Percentiles rank a stretch among this genome's conserved stretches.
Conservation (phyloP, 2,329 filamentous ascomycete species). For the Phaeophleospora eucalypticola region DNA sequence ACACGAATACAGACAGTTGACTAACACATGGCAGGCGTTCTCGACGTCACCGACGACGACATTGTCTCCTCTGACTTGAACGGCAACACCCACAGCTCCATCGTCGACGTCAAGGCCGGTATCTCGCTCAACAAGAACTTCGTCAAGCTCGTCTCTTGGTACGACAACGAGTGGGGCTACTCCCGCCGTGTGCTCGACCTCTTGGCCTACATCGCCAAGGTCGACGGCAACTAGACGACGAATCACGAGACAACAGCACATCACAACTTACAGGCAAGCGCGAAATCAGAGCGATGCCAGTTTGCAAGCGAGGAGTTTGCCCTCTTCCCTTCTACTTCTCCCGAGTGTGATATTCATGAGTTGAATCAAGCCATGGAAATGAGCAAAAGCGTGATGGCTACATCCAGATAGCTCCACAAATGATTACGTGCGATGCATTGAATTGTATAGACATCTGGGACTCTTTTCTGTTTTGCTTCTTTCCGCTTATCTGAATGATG, state of each 20-base stretch:
- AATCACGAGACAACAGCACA: not conserved
- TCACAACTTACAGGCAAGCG: slow-evolving; percentile 5
- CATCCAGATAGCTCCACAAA: not conserved
- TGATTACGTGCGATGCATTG: slow-evolving; percentile 2
- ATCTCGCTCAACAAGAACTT: slow-evolving; percentile 98
- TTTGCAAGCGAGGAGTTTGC: slow-evolving; percentile 3
- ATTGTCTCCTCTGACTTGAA: slow-evolving; percentile 91
- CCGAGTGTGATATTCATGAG: not conserved
- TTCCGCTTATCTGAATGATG: not conserved
- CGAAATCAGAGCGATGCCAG: slow-evolving; percentile 2
- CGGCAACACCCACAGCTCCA: slow-evolving; percentile 89
- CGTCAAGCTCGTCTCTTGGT: slow-evolving; percentile 94
- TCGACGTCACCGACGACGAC: slow-evolving; percentile 95
- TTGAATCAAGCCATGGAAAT: not conserved
- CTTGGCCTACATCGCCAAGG: slow-evolving; percentile 40
- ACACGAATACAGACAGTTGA: slow-evolving; percentile 16
- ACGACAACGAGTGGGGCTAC: slow-evolving; percentile 95
- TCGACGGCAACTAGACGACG: slow-evolving; percentile 33
- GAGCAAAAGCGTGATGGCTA: not conserved
- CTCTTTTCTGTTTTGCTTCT: not conserved
- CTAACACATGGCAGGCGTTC: slow-evolving; percentile 59
- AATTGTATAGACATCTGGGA: slow-evolving; percentile 9
- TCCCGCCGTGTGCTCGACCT: slow-evolving; percentile 67
- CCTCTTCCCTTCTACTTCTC: not conserved
- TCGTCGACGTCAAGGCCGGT: slow-evolving; percentile 99